These are phyloP conservation scores for Thalassiosira ordinaria DNA, from an alignment of 352 stramenopile genomes.

Conservation along the genomic window DNA sequence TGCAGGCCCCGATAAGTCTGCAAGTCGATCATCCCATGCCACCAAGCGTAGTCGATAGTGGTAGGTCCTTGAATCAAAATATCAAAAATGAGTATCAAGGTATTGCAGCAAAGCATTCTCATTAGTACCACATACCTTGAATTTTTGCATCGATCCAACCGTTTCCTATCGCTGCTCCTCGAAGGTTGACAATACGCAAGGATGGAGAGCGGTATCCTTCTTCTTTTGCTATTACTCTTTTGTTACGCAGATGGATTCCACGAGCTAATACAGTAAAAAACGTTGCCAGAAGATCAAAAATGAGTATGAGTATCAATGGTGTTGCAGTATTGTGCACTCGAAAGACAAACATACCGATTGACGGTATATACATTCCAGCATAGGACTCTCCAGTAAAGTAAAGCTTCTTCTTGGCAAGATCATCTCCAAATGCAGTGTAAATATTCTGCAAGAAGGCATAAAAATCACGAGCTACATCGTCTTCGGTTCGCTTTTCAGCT, in stretches of 20 bases:
- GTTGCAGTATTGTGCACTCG: too few relatives aligned
- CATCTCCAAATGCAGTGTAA: conserved; percentile 87
- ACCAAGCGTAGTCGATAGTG: conserved; percentile 78
- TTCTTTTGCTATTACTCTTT: conserved; percentile 34
- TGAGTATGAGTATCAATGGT: too few relatives aligned
- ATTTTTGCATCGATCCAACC: conserved; percentile 76
- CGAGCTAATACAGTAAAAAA: too few relatives aligned
- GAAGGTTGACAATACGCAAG: conserved; percentile 49
- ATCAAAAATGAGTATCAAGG: too few relatives aligned
- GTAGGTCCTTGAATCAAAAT: conserved; percentile 70
- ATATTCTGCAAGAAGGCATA: conserved; percentile 86
- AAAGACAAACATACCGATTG: too few relatives aligned
- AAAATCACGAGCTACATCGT: conserved; percentile 68
- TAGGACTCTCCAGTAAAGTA: conserved; percentile 96
- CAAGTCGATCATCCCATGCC: conserved; percentile 81
- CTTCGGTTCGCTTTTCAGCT: conserved; percentile 52
- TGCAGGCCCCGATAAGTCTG: conserved; percentile 51
- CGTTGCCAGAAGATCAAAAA: too few relatives aligned
- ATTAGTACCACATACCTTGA: too few relatives aligned
- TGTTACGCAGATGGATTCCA: conserved; percentile 69
- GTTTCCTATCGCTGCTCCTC: conserved; percentile 73
- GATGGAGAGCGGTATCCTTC: background rate
- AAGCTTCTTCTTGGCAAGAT: conserved; percentile 88
- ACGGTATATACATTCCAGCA: conserved; percentile 93
- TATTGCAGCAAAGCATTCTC: too few relatives aligned